Percentiles rank a stretch among this genome's conserved stretches.
phyloP scores from a whole-genome alignment of 305 asterid species.

The Striga hermonthica region DNA sequence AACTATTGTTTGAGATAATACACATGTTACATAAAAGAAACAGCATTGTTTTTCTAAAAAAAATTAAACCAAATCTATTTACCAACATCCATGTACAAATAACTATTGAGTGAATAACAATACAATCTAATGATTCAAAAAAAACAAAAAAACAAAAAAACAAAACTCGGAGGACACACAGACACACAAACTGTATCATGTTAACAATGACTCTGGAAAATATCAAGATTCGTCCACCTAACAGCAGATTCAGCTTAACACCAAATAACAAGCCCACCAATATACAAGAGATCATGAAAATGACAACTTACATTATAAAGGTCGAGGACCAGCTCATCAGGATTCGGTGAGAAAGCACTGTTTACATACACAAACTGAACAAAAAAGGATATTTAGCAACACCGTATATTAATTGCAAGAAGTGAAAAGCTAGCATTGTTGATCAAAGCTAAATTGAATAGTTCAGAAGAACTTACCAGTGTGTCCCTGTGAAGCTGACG shows the following conservation, averaged over 20 bases:
- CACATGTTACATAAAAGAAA: neutral
- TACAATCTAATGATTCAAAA: neutral
- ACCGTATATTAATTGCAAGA: neutral
- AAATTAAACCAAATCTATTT: neutral
- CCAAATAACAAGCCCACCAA: slow-evolving; percentile 3
- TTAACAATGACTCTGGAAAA: too few species aligned
- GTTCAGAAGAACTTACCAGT: slow-evolving; percentile 41
- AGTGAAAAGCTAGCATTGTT: neutral
- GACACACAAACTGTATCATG: too few species aligned
- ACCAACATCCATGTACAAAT: neutral
- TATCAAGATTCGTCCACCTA: slow-evolving; percentile 14
- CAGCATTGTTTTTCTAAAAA: neutral
- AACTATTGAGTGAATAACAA: neutral
- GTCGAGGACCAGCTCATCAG: slow-evolving; percentile 69
- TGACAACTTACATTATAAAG: slow-evolving; percentile 55
- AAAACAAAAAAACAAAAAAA: neutral
- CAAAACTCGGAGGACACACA: neutral
- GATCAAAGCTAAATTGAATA: slow-evolving; percentile 10
- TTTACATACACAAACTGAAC: slow-evolving; percentile 85
- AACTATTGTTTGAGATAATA: slow-evolving; percentile 3
- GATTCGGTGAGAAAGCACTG: slow-evolving; percentile 93
- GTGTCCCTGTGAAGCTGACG: slow-evolving; percentile 96
- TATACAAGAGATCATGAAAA: slow-evolving; percentile 7
- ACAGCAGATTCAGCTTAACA: slow-evolving; percentile 4
- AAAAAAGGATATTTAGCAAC: slow-evolving; percentile 24